Base-by-base conservation (phyloP, 2,329 filamentous ascomycete genomes). In the Aureobasidium sp. region DNA sequence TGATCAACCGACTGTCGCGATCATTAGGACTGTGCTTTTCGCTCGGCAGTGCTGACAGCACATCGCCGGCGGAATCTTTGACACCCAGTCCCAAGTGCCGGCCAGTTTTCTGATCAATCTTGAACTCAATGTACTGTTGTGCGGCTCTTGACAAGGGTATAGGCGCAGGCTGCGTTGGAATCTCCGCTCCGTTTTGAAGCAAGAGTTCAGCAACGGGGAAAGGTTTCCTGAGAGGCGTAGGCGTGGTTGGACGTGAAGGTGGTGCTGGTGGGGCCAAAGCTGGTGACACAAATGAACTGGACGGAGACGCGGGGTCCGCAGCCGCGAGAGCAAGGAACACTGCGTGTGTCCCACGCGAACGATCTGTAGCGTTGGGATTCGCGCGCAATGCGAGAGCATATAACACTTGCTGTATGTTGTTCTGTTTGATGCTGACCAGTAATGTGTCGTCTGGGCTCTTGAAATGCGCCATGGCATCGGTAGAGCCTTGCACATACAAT, bases 171-270 rank as follows among this genome's bases (percentile, higher is more conserved):
- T 85, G 79, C 1, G 79, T 72, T 0, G 94, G 93, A 37, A 97
- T 88, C 65, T 96, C 89, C 3, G 92, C 92, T 17, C 94, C 94
- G 70, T 99, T 97, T 69, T 97, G 95, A 15, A 96, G 80, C 15
- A 99, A 82, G 63, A 99, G 78, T 74, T 99, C 94, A 15, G 94
- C 94, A 46, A 97, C 81, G 0, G 94, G 87, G 72, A 99, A 99
- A 0, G 92, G 68, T 68, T 79, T 79, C 39, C 78, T 70, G 29
- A 66, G 75, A 64, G 47, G 78, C 70, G 63, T 53, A 13, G 79
- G 67, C 39, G 79, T 72, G 52, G 76, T 68, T 17, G 69, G 65
- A 23, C 76, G 74, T 23, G 68, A 60, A 27, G 62, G 65, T 32
- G 62, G 66, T 27, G 62, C 63, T 32, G 64, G 57, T 20, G 72